Evolutionary conservation across 306 rosid species (phyloP), one percentile per base, ranked within the genome.

Genomic region (Crotalaria pallida): DNA sequence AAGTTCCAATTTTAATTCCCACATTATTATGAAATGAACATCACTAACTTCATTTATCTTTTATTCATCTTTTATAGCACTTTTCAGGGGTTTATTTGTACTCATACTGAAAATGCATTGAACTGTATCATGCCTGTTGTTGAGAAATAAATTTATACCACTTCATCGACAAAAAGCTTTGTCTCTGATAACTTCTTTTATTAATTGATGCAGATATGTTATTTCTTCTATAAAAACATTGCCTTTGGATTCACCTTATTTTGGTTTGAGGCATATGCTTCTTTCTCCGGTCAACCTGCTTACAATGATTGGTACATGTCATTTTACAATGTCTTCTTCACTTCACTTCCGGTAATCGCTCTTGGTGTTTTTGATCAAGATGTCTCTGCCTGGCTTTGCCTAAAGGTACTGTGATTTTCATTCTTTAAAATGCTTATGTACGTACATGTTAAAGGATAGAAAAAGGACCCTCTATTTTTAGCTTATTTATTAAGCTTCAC

Each of bases 291-390:
- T 24, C 89, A 85, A 79, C 62, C 98, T 15, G 96, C 92, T 0
- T 92, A 92, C 73, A 89, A 92, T 7, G 96, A 92, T 78, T 92
- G 96, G 96, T 92, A 92, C 81, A 85, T 89, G 98, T 84, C 98
- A 76, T 89, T 78, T 74, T 92, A 84, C 88, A 92, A 92, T 68
- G 96, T 92, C 82, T 84, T 89, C 92, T 92, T 92, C 89, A 92
- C 96, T 60, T 92, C 98, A 15, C 85, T 92, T 76, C 98, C 98
- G 4, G 92, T 89, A 34, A 89, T 92, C 50, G 90, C 96, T 33
- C 92, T 92, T 0, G 98, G 98, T 22, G 90, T 92, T 53, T 92
- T 92, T 10, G 96, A 92, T 80, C 98, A 89, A 81, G 98, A 92
- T 72, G 98, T 92, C 67, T 89, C 98, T 23, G 95, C 95, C 62